Percentiles rank a stretch among this genome's conserved stretches.
These are phyloP conservation scores for Marasmius sp. DNA, from an alignment of 1,284 basidiomycete species.

Conservation along the genomic window DNA sequence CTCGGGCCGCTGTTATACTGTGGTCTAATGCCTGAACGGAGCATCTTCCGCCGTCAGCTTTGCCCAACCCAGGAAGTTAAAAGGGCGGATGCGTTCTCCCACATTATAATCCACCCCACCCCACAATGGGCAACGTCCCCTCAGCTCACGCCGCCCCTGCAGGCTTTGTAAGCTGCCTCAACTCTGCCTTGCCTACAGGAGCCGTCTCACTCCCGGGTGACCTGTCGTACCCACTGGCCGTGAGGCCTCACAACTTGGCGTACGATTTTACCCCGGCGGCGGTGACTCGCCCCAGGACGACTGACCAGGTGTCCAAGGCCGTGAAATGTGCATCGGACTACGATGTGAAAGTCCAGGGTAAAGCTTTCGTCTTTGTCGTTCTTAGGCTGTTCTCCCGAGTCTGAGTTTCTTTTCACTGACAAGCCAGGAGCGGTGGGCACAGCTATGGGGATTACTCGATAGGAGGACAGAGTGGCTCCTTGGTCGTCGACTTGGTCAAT, in stretches of 20 bases:
- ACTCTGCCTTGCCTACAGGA: slow-evolving; percentile 3
- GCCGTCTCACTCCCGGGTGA: slow-evolving; percentile 15
- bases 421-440: slow-evolving; percentile 17
- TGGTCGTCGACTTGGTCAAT: slow-evolving; percentile 18
- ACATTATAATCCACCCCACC: too few species aligned
- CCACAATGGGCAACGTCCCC: slow-evolving; percentile 11
- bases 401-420: not conserved
- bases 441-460: slow-evolving; percentile 16
- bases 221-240: slow-evolving; percentile 13
- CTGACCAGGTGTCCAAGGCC: slow-evolving; percentile 11
- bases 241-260: slow-evolving; percentile 16
- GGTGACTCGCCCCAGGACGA: slow-evolving; percentile 13
- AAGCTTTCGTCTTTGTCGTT: too few species aligned
- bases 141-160: slow-evolving; percentile 6
- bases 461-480: slow-evolving; percentile 17
- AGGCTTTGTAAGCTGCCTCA: slow-evolving; percentile 17
- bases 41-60: too few species aligned
- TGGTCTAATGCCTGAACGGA: too few species aligned
- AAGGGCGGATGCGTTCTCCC: too few species aligned
- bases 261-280: slow-evolving; percentile 15
- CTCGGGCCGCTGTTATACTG: too few species aligned
- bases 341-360: slow-evolving; percentile 13
- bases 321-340: slow-evolving; percentile 16
- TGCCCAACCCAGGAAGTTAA: too few species aligned
- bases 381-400: too few species aligned